Evolutionary conservation across 78 protist species (phyloP), one percentile per base, ranked within the genome.

Genomic region (Pigoraptor vietnamica): DNA sequence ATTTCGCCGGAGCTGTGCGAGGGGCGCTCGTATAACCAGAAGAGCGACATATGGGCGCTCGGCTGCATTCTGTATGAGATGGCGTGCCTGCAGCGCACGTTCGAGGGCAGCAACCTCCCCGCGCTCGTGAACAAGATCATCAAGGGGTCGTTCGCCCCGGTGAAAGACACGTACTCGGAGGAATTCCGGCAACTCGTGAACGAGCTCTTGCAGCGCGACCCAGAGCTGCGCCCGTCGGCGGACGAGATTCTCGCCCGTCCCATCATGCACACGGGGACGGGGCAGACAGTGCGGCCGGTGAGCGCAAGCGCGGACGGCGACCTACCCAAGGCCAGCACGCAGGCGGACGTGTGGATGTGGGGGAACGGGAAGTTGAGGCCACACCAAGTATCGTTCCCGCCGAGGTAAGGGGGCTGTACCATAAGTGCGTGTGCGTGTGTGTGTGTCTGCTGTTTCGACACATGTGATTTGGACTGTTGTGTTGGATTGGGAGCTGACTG

Each of bases 31-130:
- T 96, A 97, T 91, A 81, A 94, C 92, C 38, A 84, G 38, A 94
- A 95, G 87, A 87, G 86, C 48, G 98, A 97, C 91, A 23, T 96
- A 25, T 97, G 97, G 97, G 87, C 96, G 2, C 82, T 97, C 2
- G 98, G 97, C 36, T 79, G 93, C 40, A 2, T 95, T 21, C 81
- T 94, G 35, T 95, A 95, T 91, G 98, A 96, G 91, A n/a, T 95
- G 89, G 32, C 24, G 36, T 82, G 94, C 37, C 84, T 94, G 38
- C 24, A 81, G 9, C 96, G 90, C 23, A 95, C 97, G 23, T 95
- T 95, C 79, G 92, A 39, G 32, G 96, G 94, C 36, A 2, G 0
- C 33, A 23, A 25, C 21, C 36, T 38, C 32, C 32, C 67, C 56
- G 88, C 67, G 0, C 95, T 96, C 36, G 39, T 92, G 32, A 37